Evolutionary conservation across 306 rosid genomes (phyloP), one percentile per base, ranked within the genome.

Genomic region (Dalbergia cultrata): DNA sequence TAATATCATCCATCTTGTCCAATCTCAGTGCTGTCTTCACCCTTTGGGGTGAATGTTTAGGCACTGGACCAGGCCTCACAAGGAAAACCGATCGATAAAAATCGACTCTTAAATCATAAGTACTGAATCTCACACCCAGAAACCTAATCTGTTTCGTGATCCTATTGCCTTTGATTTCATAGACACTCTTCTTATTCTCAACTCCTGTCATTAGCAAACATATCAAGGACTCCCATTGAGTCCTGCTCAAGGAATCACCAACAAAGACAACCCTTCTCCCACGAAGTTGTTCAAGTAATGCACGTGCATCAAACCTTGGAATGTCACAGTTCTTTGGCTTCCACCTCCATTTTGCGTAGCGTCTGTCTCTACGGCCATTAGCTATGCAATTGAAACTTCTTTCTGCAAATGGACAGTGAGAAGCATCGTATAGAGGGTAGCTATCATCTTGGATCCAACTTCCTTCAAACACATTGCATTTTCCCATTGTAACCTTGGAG

Each of bases 161-260:
- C 78, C 79, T 74, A 14, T 86, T 85, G 77, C 95, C 95, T 63
- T 93, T 91, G 79, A 91, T 81, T 80, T 95, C 98, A 70, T 89
- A 90, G 17, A 95, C 97, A 81, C 90, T 91, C 60, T 53, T 87
- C 88, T 87, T 92, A 72, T 93, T 74, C 67, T 95, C 92, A 78
- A 95, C 91, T 34, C 96, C 99, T 6, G 89, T 86, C 98, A 90
- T 88, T 13, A 95, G 88, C 89, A 95, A 69, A 73, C 98, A 91
- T 62, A 93, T 86, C 85, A 90, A 86, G 59, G 99, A 95, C 84
- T 93, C 99, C 99, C 98, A 93, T 58, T 95, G 99, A 4, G 99
- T 91, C 85, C 99, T 86, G 76, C 97, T 88, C 90, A 95, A 76
- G 13, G 97, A 95, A 78, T 95, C 99, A 0, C 99, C 99, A 1